Percentiles rank a stretch among this genome's conserved stretches.
Evolutionary conservation across 768 basidiomycete species (phyloP).

Genomic region (Rubroboletus pulcherrimus): DNA sequence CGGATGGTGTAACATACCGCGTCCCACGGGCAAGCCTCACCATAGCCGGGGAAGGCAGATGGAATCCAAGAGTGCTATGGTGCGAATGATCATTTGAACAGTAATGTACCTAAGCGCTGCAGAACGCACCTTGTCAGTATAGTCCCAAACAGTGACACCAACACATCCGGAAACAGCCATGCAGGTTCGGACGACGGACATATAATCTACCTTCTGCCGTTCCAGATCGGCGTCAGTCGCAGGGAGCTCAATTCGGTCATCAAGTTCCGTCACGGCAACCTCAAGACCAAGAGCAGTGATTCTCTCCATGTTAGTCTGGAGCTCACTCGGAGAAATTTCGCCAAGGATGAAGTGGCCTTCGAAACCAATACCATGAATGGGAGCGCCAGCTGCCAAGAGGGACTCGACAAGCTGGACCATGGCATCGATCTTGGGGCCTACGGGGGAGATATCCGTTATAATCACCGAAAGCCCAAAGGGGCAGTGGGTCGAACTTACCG

Average conservation of each 20-base stretch:
- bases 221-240: slow-evolving; percentile 43
- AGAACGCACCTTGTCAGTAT: slow-evolving; percentile 32
- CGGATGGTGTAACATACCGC: not conserved
- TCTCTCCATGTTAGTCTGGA: slow-evolving; percentile 46
- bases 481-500: slow-evolving; percentile 14
- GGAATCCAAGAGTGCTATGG: slow-evolving; percentile 18
- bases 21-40: slow-evolving; percentile 19
- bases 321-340: slow-evolving; percentile 41
- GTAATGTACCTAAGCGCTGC: slow-evolving; percentile 15
- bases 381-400: slow-evolving; percentile 44
- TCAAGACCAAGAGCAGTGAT: slow-evolving; percentile 62
- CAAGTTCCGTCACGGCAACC: slow-evolving; percentile 66
- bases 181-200: slow-evolving; percentile 54
- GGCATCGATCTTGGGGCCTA: slow-evolving; percentile 37
- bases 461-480: not conserved
- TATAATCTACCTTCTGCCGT: slow-evolving; percentile 58
- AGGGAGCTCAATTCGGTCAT: slow-evolving; percentile 55
- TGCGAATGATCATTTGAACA: not conserved
- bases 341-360: slow-evolving; percentile 61
- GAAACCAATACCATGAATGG: slow-evolving; percentile 60
- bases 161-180: slow-evolving; percentile 36
- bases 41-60: slow-evolving; percentile 2
- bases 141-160: slow-evolving; percentile 41
- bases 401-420: slow-evolving; percentile 50
- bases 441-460: not conserved